phyloP scores from a whole-genome alignment of 2,329 filamentous ascomycete species.

The Fusarium sp. region DNA sequence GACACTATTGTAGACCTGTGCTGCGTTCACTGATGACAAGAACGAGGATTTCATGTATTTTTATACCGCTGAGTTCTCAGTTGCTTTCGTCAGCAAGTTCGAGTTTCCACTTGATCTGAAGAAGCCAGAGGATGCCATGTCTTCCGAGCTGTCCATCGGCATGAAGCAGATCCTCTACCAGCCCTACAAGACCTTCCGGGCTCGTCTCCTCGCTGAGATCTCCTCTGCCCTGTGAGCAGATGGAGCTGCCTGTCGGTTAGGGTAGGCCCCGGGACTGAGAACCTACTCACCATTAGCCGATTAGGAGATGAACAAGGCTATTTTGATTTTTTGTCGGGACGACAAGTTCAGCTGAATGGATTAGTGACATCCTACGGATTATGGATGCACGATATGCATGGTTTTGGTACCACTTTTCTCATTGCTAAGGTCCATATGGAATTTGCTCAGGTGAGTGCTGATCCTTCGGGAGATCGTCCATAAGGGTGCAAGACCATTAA shows the following conservation, averaged over 20 bases:
- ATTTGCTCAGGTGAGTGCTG: background rate
- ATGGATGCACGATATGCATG: background rate
- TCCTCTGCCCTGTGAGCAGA: background rate
- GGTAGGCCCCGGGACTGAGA: background rate
- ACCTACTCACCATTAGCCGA: background rate
- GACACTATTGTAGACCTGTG: constrained; percentile 22
- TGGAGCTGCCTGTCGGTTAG: background rate
- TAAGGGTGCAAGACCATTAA: background rate
- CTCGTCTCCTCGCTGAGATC: constrained; percentile 24
- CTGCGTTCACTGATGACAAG: constrained; percentile 31
- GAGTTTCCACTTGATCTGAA: constrained; percentile 32
- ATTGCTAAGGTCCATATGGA: background rate
- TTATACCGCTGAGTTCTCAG: constrained; percentile 32
- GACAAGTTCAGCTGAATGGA: background rate
- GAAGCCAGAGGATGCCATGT: background rate
- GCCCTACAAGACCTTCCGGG: constrained; percentile 33
- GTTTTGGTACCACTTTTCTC: background rate
- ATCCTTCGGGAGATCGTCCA: background rate
- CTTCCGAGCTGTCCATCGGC: constrained; percentile 11
- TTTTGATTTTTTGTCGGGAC: constrained; percentile 11
- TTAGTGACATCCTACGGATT: background rate
- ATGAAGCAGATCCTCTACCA: constrained; percentile 24
- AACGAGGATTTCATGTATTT: constrained; percentile 39
- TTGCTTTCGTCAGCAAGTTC: constrained; percentile 40
- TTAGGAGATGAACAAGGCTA: background rate